Conservation (phyloP, 345 rosid species). For the Salix brachista region DNA sequence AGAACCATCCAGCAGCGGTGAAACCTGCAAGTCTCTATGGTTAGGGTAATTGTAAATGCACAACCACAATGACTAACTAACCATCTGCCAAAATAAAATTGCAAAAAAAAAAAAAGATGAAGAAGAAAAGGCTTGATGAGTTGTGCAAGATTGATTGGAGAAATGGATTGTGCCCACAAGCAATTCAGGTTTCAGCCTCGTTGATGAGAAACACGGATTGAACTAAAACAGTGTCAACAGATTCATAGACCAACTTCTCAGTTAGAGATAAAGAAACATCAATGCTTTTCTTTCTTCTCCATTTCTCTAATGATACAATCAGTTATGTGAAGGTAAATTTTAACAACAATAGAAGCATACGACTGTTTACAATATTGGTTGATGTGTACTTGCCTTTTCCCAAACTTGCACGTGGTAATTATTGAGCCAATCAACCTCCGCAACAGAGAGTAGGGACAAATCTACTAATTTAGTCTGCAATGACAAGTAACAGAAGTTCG, state of each 20-base stretch:
- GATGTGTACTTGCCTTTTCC: constrained; percentile 61
- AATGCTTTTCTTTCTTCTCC: not conserved
- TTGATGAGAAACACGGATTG: too few relatives aligned
- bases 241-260: too few relatives aligned
- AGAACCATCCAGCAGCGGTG: constrained; percentile 71
- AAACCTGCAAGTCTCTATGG: constrained; percentile 47
- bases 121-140: too few relatives aligned
- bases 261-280: too few relatives aligned
- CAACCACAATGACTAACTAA: not conserved
- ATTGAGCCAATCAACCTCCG: constrained; percentile 77
- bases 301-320: not conserved
- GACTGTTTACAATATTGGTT: not conserved
- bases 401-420: constrained; percentile 79
- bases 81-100: too few relatives aligned
- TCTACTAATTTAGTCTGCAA: constrained; percentile 75
- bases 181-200: too few relatives aligned
- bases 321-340: not conserved
- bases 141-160: not conserved
- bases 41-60: not conserved
- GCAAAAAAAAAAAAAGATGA: not conserved
- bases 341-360: not conserved
- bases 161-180: too few relatives aligned
- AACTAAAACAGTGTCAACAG: too few relatives aligned
- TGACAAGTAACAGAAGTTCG: not conserved
- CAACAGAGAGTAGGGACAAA: constrained; percentile 48